These are phyloP conservation scores for Candida krabiensis DNA, from an alignment of 805 yeast genomes.

Conservation along the genomic window DNA sequence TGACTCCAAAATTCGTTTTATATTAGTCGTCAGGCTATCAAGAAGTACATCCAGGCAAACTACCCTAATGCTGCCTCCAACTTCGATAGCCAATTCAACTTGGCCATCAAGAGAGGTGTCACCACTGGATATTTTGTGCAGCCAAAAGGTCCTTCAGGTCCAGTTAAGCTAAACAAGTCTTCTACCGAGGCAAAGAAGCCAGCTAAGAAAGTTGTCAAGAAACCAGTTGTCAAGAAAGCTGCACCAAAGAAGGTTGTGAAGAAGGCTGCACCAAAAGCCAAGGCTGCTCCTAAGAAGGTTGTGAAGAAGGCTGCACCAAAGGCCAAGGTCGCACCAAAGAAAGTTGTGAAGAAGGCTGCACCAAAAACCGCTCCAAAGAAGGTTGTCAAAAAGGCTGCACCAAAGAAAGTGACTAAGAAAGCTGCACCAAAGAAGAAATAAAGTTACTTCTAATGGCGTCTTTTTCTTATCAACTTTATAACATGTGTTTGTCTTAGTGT, in stretches of 20 bases:
- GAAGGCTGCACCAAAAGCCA: constrained; percentile 29
- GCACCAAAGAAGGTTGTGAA: constrained; percentile 30
- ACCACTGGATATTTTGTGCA: constrained; percentile 72
- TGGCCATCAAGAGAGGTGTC: constrained; percentile 80
- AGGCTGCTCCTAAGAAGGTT: constrained; percentile 30
- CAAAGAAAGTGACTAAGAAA: constrained; percentile 30
- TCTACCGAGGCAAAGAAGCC: constrained; percentile 27
- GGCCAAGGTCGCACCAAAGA: constrained; percentile 25
- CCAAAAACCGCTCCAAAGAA: constrained; percentile 28
- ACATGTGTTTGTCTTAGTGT: neutral
- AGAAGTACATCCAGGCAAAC: constrained; percentile 73
- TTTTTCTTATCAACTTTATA: neutral
- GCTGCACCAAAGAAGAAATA: constrained; percentile 26
- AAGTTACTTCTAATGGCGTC: constrained; percentile 5
- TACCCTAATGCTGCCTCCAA: constrained; percentile 56
- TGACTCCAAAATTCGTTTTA: neutral
- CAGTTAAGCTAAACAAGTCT: constrained; percentile 64
- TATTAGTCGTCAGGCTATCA: constrained; percentile 76
- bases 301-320: constrained; percentile 27
- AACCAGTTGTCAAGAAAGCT: constrained; percentile 30
- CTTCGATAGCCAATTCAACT: constrained; percentile 75
- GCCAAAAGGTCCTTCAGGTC: constrained; percentile 91
- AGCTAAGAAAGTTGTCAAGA: constrained; percentile 31
- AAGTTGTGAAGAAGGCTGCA: constrained; percentile 31
- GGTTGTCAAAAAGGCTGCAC: constrained; percentile 15